Evolutionary conservation across 2,329 filamentous ascomycete species (phyloP).

Genomic region (Ploettnerulaceae sp.): DNA sequence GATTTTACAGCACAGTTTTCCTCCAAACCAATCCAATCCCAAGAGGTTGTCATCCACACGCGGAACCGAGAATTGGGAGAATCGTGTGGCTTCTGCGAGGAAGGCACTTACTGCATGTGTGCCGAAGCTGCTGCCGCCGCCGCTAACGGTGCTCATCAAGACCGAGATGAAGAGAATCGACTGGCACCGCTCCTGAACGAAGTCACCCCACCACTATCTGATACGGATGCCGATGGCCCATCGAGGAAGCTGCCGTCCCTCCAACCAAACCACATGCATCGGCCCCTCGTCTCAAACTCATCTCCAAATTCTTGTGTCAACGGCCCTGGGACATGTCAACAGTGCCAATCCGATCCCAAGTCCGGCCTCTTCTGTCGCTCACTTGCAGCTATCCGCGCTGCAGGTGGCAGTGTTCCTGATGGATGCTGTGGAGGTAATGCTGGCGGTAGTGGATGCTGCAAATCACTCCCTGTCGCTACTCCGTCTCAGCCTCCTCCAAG

Average conservation of each 20-base stretch:
- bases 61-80: constrained; percentile 48
- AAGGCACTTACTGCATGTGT: constrained; percentile 78
- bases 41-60: constrained; percentile 20
- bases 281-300: constrained; percentile 20
- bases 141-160: constrained; percentile 31
- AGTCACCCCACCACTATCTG: constrained; percentile 48
- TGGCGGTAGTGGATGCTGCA: constrained; percentile 61
- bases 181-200: constrained; percentile 44
- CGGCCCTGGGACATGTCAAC: constrained; percentile 72
- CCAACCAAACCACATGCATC: constrained; percentile 33
- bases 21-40: constrained; percentile 34
- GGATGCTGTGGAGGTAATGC: constrained; percentile 61
- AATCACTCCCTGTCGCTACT: constrained; percentile 27
- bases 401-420: constrained; percentile 36
- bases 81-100: constrained; percentile 76
- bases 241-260: constrained; percentile 55
- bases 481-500: constrained; percentile 38
- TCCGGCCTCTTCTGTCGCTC: constrained; percentile 81
- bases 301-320: constrained; percentile 39
- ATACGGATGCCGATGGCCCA: constrained; percentile 50
- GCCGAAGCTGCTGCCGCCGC: constrained; percentile 51
- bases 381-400: constrained; percentile 56
- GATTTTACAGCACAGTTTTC: constrained; percentile 68
- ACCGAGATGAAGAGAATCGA: constrained; percentile 29
- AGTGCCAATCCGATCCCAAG: constrained; percentile 72